These are phyloP conservation scores for Seiridium cupressi DNA, from an alignment of 2,329 filamentous ascomycete species.

Conservation along the genomic window DNA sequence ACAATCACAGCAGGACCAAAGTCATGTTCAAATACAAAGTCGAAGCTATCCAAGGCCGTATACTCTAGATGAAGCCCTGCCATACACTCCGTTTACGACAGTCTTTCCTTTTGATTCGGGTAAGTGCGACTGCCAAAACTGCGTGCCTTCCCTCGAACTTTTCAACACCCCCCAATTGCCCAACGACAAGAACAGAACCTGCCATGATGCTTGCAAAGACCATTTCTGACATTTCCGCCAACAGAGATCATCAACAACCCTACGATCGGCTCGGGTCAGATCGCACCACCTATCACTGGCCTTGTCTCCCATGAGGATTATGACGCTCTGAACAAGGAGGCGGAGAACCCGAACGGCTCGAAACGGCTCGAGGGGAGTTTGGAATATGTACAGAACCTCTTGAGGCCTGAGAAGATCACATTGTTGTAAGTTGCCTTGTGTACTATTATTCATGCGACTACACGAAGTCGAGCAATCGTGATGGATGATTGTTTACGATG, in stretches of 20 bases:
- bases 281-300: constrained; percentile 48
- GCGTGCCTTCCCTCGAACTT: not conserved
- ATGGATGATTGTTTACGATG: too few relatives aligned
- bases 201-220: too few relatives aligned
- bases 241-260: constrained; percentile 67
- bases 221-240: not conserved
- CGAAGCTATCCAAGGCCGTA: constrained; percentile 40
- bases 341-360: constrained; percentile 56
- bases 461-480: not conserved
- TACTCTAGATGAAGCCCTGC: constrained; percentile 71
- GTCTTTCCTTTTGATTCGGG: constrained; percentile 76
- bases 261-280: constrained; percentile 54
- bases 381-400: constrained; percentile 70
- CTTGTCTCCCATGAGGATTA: constrained; percentile 55
- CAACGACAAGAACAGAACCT: too few relatives aligned
- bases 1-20: constrained; percentile 5
- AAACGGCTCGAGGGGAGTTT: constrained; percentile 69
- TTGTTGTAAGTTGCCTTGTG: constrained; percentile 54
- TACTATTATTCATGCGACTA: not conserved
- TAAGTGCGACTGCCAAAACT: constrained; percentile 34
- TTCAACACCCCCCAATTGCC: too few relatives aligned
- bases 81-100: constrained; percentile 80
- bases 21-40: not conserved
- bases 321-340: constrained; percentile 70
- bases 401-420: constrained; percentile 69